Conservation (phyloP, 306 rosid genomes). For the Erythrophleum fordii region DNA sequence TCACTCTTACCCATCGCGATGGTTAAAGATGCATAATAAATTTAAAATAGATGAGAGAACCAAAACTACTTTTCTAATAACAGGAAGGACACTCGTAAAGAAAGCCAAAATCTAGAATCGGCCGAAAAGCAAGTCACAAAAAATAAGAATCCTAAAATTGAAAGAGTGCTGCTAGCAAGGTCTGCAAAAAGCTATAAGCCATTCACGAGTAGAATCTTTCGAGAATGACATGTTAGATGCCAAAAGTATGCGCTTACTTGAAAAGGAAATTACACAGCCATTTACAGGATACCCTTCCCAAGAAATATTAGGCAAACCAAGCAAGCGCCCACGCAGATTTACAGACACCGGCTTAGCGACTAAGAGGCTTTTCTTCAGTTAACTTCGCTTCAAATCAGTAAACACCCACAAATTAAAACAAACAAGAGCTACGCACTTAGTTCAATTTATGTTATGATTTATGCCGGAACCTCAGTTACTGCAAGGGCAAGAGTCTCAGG, state of each 20-base stretch:
- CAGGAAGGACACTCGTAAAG: background rate
- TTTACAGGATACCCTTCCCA: constrained; percentile 47
- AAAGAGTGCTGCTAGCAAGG: constrained; percentile 11
- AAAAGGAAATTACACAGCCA: constrained; percentile 43
- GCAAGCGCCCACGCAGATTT: constrained; percentile 18
- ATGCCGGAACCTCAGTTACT: constrained; percentile 47
- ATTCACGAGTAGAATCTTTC: constrained; percentile 39
- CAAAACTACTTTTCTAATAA: background rate
- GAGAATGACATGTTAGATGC: constrained; percentile 40
- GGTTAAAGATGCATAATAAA: background rate
- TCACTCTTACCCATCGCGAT: background rate
- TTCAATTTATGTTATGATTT: constrained; percentile 49
- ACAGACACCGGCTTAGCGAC: constrained; percentile 34
- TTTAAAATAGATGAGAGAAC: background rate
- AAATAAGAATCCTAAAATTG: constrained; percentile 41
- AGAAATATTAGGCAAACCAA: constrained; percentile 37
- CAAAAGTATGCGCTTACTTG: constrained; percentile 44
- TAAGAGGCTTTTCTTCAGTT: constrained; percentile 50
- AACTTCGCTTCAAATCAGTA: constrained; percentile 50
- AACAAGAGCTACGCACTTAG: constrained; percentile 66
- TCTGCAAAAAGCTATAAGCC: constrained; percentile 45
- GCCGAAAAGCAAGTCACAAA: background rate
- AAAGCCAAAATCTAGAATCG: constrained; percentile 18
- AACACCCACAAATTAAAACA: constrained; percentile 42
- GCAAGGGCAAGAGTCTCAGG: constrained; percentile 46